phyloP scores from a whole-genome alignment of 306 rosid species.

The Trifolium subterraneum region DNA sequence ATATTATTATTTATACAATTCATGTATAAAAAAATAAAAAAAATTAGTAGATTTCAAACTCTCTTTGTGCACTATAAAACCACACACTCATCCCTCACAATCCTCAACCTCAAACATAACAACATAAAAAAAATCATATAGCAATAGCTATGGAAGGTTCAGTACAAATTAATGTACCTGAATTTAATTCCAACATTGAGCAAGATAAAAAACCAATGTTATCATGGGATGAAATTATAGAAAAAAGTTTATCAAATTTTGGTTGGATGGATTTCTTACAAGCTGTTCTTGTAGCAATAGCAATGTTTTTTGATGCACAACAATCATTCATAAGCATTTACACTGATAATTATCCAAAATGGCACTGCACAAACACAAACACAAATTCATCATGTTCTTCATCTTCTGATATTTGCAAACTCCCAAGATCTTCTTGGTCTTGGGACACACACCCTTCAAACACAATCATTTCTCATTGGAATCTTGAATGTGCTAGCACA shows the following conservation, averaged over 20 bases:
- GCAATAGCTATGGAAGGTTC: background rate
- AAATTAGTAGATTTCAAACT: background rate
- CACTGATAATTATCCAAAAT: slow-evolving; percentile 45
- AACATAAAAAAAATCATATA: no score
- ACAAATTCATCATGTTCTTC: slow-evolving; percentile 4
- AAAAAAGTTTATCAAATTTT: slow-evolving; percentile 6
- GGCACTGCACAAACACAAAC: slow-evolving; percentile 47
- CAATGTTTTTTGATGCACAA: slow-evolving; percentile 49
- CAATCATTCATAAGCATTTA: slow-evolving; percentile 49
- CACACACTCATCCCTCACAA: background rate
- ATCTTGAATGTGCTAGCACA: slow-evolving; percentile 42
- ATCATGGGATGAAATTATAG: slow-evolving; percentile 23
- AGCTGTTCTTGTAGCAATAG: slow-evolving; percentile 39
- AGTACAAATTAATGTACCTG: background rate
- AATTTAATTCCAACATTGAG: background rate
- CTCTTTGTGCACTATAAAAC: background rate
- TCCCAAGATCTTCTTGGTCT: slow-evolving; percentile 39
- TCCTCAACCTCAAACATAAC: background rate
- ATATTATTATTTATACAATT: no score
- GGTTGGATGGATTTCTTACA: slow-evolving; percentile 40
- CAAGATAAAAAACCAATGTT: background rate
- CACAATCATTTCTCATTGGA: slow-evolving; percentile 49
- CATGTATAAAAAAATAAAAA: background rate
- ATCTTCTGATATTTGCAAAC: slow-evolving; percentile 39
- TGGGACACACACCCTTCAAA: slow-evolving; percentile 45